Evolutionary conservation across 1,284 basidiomycete species (phyloP).

Genomic region (Tilletia horrida): DNA sequence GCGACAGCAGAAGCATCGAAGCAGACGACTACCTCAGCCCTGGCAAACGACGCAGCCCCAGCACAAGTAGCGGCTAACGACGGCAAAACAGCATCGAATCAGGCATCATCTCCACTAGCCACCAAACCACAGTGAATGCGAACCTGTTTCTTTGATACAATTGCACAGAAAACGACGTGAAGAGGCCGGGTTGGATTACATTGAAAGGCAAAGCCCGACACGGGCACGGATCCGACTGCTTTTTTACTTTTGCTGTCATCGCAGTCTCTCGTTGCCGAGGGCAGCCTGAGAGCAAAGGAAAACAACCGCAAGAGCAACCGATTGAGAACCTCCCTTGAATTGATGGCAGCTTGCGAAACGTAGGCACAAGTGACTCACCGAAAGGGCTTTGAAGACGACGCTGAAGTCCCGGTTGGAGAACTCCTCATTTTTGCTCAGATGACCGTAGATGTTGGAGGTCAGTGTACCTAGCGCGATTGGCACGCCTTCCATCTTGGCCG

Average conservation of each 20-base stretch:
- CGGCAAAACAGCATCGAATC: neutral
- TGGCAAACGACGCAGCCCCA: too few species aligned
- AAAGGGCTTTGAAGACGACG: constrained; percentile 43
- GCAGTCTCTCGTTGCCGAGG: constrained; percentile 10
- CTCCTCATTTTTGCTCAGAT: constrained; percentile 37
- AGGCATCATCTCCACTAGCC: too few species aligned
- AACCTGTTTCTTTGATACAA: too few species aligned
- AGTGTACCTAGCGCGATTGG: constrained; percentile 40
- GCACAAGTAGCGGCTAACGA: too few species aligned
- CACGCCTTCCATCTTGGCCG: constrained; percentile 39
- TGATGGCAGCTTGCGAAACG: neutral
- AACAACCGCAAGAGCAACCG: too few species aligned
- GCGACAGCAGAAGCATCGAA: neutral
- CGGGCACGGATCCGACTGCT: too few species aligned
- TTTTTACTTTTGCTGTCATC: neutral
- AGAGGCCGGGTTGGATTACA: too few species aligned
- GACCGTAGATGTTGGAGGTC: constrained; percentile 39
- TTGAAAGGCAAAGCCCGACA: too few species aligned
- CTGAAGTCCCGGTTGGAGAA: constrained; percentile 41
- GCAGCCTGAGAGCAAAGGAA: constrained; percentile 4
- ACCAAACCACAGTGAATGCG: too few species aligned
- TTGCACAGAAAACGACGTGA: too few species aligned
- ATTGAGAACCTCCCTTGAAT: too few species aligned
- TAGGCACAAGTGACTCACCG: constrained; percentile 16
- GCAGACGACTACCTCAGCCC: neutral